phyloP scores from a whole-genome alignment of 2,329 filamentous ascomycete species.

The Arthrinium phaeospermum region DNA sequence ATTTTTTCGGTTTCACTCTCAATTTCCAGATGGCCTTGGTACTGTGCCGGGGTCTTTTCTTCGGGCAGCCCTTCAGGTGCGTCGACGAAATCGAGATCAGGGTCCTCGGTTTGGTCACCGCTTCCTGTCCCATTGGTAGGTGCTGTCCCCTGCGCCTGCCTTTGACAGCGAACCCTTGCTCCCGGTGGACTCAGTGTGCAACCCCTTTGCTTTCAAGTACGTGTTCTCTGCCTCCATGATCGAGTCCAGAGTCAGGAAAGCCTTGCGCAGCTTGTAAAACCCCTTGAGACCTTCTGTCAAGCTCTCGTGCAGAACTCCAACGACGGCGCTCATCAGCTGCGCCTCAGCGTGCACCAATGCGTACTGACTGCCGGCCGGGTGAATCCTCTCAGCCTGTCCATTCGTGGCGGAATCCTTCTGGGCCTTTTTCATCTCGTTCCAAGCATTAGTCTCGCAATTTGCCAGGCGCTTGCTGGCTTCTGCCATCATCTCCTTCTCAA shows the following conservation, averaged over 20 bases:
- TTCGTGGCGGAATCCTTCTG: constrained; percentile 60
- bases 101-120: constrained; percentile 43
- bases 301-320: constrained; percentile 90
- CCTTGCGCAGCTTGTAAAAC: constrained; percentile 91
- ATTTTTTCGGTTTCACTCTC: constrained; percentile 36
- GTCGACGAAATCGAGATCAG: constrained; percentile 61
- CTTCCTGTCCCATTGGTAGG: constrained; percentile 43
- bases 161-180: constrained; percentile 28
- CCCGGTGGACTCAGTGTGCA: constrained; percentile 32
- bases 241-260: constrained; percentile 79
- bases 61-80: constrained; percentile 55
- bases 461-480: constrained; percentile 76
- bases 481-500: constrained; percentile 90
- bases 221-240: constrained; percentile 78
- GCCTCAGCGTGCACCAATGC: constrained; percentile 83
- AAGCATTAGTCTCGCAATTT: constrained; percentile 78
- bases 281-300: constrained; percentile 88
- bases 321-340: constrained; percentile 87
- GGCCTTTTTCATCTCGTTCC: constrained; percentile 76
- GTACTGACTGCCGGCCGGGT: constrained; percentile 85
- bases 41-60: constrained; percentile 50
- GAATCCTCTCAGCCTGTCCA: constrained; percentile 56
- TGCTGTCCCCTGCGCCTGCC: constrained; percentile 28
- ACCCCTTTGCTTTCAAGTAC: constrained; percentile 44
- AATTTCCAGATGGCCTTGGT: constrained; percentile 51